These are phyloP conservation scores for Cladosporium sp. DNA, from an alignment of 2,329 filamentous ascomycete species.

Conservation along the genomic window DNA sequence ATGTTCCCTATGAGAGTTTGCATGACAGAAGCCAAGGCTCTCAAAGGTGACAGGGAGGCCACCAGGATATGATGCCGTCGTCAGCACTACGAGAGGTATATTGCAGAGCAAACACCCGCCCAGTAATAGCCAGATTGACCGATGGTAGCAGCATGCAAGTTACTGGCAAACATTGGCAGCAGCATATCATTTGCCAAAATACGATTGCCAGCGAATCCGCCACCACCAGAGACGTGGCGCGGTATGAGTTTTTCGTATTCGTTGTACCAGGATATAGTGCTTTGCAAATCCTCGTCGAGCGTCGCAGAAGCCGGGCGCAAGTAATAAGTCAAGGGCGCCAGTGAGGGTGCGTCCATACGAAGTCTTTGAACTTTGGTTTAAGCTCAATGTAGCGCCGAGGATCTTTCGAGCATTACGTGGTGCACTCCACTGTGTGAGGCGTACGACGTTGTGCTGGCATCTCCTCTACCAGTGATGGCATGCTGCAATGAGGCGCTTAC, in stretches of 20 bases:
- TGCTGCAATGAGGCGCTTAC: background rate
- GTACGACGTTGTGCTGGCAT: background rate
- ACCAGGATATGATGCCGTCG: background rate
- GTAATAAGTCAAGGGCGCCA: background rate
- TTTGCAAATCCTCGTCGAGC: background rate
- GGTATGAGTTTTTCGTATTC: background rate
- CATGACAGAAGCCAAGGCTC: background rate
- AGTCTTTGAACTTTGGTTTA: background rate
- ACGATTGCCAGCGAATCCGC: too few relatives aligned
- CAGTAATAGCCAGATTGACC: background rate
- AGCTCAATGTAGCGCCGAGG: background rate
- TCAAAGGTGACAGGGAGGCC: background rate
- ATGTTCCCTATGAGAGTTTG: background rate
- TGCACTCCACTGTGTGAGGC: background rate
- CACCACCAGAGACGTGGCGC: background rate
- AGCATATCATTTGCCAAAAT: too few relatives aligned
- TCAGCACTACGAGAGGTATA: background rate
- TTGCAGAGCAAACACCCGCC: background rate
- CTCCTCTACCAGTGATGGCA: background rate
- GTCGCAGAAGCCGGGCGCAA: background rate
- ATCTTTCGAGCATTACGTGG: background rate
- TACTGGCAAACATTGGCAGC: background rate
- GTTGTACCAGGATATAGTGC: background rate
- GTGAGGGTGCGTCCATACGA: background rate
- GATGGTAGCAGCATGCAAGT: background rate